Conservation (phyloP, 73 alveolate genomes). For the Paramecium pentaurelia region DNA sequence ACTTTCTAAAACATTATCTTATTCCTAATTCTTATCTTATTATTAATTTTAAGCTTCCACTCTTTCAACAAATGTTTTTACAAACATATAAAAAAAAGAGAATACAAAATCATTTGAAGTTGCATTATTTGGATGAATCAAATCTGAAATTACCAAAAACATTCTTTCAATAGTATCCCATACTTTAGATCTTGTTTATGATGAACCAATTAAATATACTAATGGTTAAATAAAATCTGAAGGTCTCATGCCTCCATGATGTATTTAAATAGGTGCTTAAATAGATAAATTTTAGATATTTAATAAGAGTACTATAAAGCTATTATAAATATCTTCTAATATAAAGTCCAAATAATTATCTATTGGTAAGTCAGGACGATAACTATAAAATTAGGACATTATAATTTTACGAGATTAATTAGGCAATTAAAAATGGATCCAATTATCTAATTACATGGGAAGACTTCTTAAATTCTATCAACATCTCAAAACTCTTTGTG, state of each 20-base stretch:
- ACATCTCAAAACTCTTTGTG: background rate
- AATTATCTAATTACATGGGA: background rate
- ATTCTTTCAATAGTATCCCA: constrained; percentile 42
- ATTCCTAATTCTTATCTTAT: background rate
- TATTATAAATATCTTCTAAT: background rate
- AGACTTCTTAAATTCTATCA: background rate
- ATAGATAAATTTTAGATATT: background rate
- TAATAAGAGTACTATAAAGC: background rate
- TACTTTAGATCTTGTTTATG: background rate
- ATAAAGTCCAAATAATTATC: background rate
- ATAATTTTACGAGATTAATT: background rate
- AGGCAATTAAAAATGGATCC: background rate
- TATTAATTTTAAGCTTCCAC: background rate
- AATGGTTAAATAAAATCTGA: background rate
- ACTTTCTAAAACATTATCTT: background rate
- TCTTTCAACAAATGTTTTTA: background rate
- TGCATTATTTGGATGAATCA: constrained; percentile 4
- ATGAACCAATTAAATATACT: background rate
- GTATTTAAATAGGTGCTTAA: background rate
- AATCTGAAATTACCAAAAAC: background rate
- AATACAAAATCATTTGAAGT: background rate
- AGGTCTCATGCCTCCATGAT: background rate
- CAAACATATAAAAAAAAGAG: background rate
- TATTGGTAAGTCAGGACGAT: background rate
- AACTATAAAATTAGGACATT: background rate